Evolutionary conservation across 306 rosid species (phyloP).

Genomic region (Lathyrus sativus): DNA sequence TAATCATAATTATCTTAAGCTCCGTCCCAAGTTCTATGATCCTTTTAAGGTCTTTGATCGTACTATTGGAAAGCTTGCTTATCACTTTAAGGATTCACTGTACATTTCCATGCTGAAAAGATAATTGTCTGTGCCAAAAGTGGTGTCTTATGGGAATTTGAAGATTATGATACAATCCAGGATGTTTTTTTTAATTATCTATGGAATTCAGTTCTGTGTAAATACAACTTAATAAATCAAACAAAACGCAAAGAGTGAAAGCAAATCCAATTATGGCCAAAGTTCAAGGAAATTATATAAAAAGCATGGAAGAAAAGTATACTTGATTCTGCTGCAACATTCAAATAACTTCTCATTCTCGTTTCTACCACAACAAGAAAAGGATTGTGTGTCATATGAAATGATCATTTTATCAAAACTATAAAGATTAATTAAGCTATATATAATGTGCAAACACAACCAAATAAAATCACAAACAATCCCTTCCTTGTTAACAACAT

Average conservation of each 20-base stretch:
- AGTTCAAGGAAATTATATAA: background rate
- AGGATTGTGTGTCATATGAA: background rate
- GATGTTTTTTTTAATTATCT: too few species aligned
- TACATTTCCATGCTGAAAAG: too few species aligned
- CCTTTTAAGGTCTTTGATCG: too few species aligned
- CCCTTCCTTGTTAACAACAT: constrained; percentile 32
- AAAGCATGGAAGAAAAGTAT: background rate
- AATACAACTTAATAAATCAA: background rate
- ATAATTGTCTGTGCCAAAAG: too few species aligned
- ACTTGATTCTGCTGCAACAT: background rate
- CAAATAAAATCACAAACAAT: constrained; percentile 15
- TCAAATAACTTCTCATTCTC: background rate
- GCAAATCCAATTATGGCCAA: background rate
- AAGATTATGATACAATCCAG: too few species aligned
- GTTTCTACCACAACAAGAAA: constrained; percentile 18
- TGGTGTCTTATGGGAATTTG: too few species aligned
- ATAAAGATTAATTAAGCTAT: background rate
- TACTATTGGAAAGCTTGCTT: too few species aligned
- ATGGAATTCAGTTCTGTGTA: background rate
- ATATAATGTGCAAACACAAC: background rate
- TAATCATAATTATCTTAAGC: too few species aligned
- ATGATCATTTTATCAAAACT: background rate
- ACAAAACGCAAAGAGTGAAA: background rate
- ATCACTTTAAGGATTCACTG: too few species aligned
- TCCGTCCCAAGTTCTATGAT: too few species aligned